These are phyloP conservation scores for Populus nigra DNA, from an alignment of 345 rosid species.

Conservation along the genomic window DNA sequence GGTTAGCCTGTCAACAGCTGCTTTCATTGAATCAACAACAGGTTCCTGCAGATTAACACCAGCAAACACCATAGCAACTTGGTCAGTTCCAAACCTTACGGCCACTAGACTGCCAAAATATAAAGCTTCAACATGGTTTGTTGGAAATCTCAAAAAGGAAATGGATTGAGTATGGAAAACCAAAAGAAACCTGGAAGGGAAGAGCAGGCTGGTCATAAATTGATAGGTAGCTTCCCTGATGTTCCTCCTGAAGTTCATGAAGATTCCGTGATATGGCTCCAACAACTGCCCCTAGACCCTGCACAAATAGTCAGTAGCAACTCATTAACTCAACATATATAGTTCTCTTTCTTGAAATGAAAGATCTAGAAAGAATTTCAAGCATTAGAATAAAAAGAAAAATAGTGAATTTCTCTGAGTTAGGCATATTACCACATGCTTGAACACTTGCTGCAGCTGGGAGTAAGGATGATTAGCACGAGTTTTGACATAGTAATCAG, in stretches of 20 bases:
- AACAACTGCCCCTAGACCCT: slow-evolving; percentile 98
- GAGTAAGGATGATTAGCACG: slow-evolving; percentile 99
- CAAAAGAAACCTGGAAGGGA: slow-evolving; percentile 67
- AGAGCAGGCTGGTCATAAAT: slow-evolving; percentile 89
- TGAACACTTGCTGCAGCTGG: slow-evolving; percentile 96
- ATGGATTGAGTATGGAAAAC: slow-evolving; percentile 10
- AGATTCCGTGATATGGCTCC: slow-evolving; percentile 98
- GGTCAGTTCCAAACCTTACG: background rate
- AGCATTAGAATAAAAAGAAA: slow-evolving; percentile 17
- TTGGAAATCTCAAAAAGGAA: background rate
- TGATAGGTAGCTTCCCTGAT: slow-evolving; percentile 89
- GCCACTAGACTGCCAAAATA: background rate
- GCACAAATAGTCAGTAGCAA: slow-evolving; percentile 17
- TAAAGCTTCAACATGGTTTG: background rate
- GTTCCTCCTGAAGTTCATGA: slow-evolving; percentile 94
- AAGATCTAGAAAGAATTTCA: slow-evolving; percentile 4
- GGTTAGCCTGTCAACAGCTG: slow-evolving; percentile 83
- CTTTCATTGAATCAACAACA: slow-evolving; percentile 68
- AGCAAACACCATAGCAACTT: slow-evolving; percentile 9
- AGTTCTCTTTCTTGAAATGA: background rate
- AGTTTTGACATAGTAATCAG: slow-evolving; percentile 85
- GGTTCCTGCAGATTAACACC: slow-evolving; percentile 61
- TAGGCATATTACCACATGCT: slow-evolving; percentile 83
- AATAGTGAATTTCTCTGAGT: slow-evolving; percentile 9
- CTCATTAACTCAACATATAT: background rate